Conservation (phyloP, 805 yeast species). For the Metschnikowia lachancei region DNA sequence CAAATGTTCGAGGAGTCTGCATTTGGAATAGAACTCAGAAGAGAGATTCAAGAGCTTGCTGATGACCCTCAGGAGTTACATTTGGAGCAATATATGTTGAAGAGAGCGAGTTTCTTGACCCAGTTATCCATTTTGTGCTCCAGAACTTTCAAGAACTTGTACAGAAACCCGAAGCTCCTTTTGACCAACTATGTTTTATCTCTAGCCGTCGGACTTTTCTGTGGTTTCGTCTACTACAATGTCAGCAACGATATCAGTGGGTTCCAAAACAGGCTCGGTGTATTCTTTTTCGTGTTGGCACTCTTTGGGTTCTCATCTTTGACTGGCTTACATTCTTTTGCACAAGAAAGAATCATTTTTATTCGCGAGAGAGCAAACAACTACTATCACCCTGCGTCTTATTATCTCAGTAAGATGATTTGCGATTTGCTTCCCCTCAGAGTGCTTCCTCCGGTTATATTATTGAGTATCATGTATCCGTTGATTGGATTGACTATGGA, state of each 20-base stretch:
- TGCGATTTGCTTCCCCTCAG: constrained; percentile 93
- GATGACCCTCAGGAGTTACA: constrained; percentile 28
- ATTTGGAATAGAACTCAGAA: constrained; percentile 38
- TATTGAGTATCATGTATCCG: constrained; percentile 82
- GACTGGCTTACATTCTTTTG: constrained; percentile 87
- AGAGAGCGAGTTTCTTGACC: constrained; percentile 55
- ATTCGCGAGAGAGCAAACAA: constrained; percentile 92
- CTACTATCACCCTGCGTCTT: constrained; percentile 84
- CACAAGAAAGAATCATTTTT: constrained; percentile 84
- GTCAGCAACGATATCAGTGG: constrained; percentile 90
- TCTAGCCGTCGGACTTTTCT: constrained; percentile 70
- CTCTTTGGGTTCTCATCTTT: constrained; percentile 92
- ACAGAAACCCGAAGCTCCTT: constrained; percentile 87
- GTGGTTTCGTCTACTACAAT: constrained; percentile 82
- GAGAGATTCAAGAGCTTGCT: constrained; percentile 33
- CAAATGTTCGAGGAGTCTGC: constrained; percentile 38
- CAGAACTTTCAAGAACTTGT: constrained; percentile 87
- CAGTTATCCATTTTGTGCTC: constrained; percentile 77
- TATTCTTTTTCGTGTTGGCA: constrained; percentile 87
- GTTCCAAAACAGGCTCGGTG: constrained; percentile 90
- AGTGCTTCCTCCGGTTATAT: constrained; percentile 84
- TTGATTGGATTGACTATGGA: constrained; percentile 82
- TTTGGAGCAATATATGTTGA: constrained; percentile 31
- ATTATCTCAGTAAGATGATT: constrained; percentile 77
- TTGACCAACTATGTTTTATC: constrained; percentile 81